Evolutionary conservation across 2,329 filamentous ascomycete genomes (phyloP), one percentile per base, ranked within the genome.

Genomic region (Chrysosporium keratinophilum): DNA sequence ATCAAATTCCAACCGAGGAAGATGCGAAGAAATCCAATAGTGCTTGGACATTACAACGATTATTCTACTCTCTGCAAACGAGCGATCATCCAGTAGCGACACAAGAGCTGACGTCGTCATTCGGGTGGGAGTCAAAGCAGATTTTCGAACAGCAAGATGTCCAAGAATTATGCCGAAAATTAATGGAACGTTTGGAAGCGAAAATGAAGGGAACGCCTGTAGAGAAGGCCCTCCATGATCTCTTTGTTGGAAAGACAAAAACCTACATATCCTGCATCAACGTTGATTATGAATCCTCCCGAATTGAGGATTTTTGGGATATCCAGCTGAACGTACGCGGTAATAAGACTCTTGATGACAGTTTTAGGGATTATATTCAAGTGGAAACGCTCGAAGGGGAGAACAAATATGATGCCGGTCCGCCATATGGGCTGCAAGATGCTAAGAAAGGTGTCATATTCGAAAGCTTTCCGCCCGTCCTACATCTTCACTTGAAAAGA

Each of bases 61-160:
- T 98, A 14, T 98, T 98, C 71, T 97, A 96, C 65, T 87, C 90
- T 61, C 77, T 98, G 17, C 93, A 98, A 68, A 95, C 89, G 11
- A 91, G 85, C 39, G 83, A 84, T 50, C 74, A 77, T 35, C 88
- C 94, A 0, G 91, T 98, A 1, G 81, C 87, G 39, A 98, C 93
- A 1, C 89, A 85, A 50, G 93, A 98, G 66, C 79, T 98, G 39
- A 98, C 93, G 5, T 87, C 88, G 61, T 97, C 93, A 0, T 98
- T 98, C 68, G 93, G 93, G 20, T 98, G 93, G 93, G 91, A 98
- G 64, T 95, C 91, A 1, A 82, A 89, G 59, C 91, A 98, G 66
- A 95, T 97, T 51, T 98, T 98, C 63, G 91, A 97, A 71, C 93
- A 98, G 68, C 93, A 98, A 70, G 93, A 98, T 70, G 93, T 98